Base-by-base conservation (phyloP, 1,284 basidiomycete species). In the Cryptococcus sp. region DNA sequence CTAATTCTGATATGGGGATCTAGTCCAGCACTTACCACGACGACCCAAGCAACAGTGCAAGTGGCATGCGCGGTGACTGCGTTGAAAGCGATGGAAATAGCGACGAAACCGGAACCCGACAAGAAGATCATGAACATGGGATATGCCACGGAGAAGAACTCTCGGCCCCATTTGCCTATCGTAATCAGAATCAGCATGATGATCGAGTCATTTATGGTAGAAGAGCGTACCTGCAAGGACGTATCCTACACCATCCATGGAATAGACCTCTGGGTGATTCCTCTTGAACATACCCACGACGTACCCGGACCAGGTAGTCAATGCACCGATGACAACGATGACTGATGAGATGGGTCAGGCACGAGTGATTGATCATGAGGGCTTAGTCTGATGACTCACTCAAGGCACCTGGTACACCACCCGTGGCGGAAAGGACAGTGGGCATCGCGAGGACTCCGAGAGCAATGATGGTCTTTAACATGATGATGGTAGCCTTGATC, bases 371-470 rank as follows among this genome's bases (percentile, higher is more conserved):
- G 11, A 20, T 8, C 30, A 45, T 15, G 30, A 40, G 16, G 10
- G 16, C n/a, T 13, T 25, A 15, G 3, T 13, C 19, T 17, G 22
- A 15, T 15, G 5, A 62, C 57, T 52, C 65, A 58, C 73, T 72
- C 43, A 76, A 47, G 3, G 62, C 60, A 25, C 73, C 73, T 1
- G 73, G 72, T 0, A 70, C 66, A 15, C 66, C 53, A 1, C 72
- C 70, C 8, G 70, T 61, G 5, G 60, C 62, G 46, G 48, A 50
- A 27, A 61, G 61, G 17, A 61, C 68, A 20, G 63, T 61, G 27
- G 69, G 69, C 47, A 73, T 70, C 3, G 66, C 63, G 19, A 73
- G 58, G 7, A 75, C 71, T 57, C 71, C 72, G 25, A 75, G 61
- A 51, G 69, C 73, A 40, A 76, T 68, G 59, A 71, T 69, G 16